phyloP scores from a whole-genome alignment of 768 basidiomycete genomes.

The Lentinula sp. region DNA sequence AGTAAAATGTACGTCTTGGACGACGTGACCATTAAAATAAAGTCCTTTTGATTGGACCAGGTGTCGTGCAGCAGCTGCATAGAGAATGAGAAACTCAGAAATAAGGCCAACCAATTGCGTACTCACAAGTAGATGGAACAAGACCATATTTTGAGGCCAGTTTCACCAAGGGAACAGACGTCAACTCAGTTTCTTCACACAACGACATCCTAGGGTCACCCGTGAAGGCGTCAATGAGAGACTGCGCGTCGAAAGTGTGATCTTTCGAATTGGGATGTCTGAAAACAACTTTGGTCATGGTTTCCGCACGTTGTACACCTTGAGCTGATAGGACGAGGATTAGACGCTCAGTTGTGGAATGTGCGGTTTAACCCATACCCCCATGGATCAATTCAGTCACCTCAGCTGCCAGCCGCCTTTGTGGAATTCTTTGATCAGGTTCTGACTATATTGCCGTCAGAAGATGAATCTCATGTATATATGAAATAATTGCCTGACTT shows the following conservation, averaged over 20 bases:
- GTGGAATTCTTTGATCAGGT: conserved; percentile 41
- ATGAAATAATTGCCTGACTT: conserved; percentile 26
- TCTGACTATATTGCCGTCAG: conserved; percentile 18
- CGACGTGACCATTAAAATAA: conserved; percentile 60
- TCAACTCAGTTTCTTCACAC: conserved; percentile 42
- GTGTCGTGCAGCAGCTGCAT: conserved; percentile 55
- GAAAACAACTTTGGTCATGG: conserved; percentile 39
- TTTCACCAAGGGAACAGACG: conserved; percentile 49
- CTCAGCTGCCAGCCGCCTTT: conserved; percentile 43
- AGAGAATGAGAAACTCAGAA: conserved; percentile 7
- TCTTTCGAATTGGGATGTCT: conserved; percentile 26
- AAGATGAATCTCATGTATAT: background rate
- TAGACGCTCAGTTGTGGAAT: background rate
- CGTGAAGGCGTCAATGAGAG: conserved; percentile 55
- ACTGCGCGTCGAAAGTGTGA: conserved; percentile 41
- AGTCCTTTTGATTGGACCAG: conserved; percentile 62
- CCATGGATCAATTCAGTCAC: conserved; percentile 48
- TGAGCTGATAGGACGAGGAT: conserved; percentile 18
- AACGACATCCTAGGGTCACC: conserved; percentile 62
- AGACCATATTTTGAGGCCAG: conserved; percentile 56
- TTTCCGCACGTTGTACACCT: conserved; percentile 33
- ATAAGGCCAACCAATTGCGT: background rate
- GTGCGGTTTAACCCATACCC: conserved; percentile 5
- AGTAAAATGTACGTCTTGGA: conserved; percentile 42
- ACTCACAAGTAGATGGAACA: conserved; percentile 58